Evolutionary conservation across 169 alveolate genomes (phyloP), one percentile per base, ranked within the genome.

Genomic region (Theileria luwenshuni): DNA sequence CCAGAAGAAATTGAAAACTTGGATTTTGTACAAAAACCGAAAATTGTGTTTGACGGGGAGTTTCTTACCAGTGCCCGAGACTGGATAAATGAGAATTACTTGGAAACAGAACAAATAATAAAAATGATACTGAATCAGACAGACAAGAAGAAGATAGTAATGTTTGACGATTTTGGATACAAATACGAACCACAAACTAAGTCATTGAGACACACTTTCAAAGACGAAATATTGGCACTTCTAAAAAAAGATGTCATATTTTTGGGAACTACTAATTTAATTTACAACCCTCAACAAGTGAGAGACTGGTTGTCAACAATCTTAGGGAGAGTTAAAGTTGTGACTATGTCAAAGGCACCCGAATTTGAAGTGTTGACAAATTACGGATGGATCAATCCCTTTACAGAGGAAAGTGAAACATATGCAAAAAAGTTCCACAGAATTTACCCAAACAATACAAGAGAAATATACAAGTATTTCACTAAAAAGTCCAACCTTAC

Each of bases 281-380:
- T 67, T 21, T 67, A 67, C 51, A 67, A 67, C 32, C n/a, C 71
- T 10, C 69, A 67, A 15, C 69, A 67, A 27, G 62, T 49, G 23
- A 51, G 15, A 47, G 45, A 25, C 10, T 67, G 69, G 62, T 25
- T 67, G 15, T 21, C 19, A 3, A 6, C 61, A 21, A 3, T 67
- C 3, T 35, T 51, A 13, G 71, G 74, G 35, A 27, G n/a, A 2
- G 32, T 35, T 35, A 67, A 10, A 25, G 30, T 19, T 2, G 38
- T 49, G 17, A 35, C 64, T 25, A 10, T 67, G 71, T 35, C 59
- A 10, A 35, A 32, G 23, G 1, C 45, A 28, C 75, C 75, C 21
- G 21, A 25, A 13, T 67, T 67, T 33, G 45, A 49, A 13, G 3
- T 67, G 32, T 28, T 67, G 19, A 67, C 61, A 47, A 35, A n/a